Evolutionary conservation across 169 alveolate species (phyloP), one percentile per base, ranked within the genome.

Genomic region (Plasmodium coatneyi): DNA sequence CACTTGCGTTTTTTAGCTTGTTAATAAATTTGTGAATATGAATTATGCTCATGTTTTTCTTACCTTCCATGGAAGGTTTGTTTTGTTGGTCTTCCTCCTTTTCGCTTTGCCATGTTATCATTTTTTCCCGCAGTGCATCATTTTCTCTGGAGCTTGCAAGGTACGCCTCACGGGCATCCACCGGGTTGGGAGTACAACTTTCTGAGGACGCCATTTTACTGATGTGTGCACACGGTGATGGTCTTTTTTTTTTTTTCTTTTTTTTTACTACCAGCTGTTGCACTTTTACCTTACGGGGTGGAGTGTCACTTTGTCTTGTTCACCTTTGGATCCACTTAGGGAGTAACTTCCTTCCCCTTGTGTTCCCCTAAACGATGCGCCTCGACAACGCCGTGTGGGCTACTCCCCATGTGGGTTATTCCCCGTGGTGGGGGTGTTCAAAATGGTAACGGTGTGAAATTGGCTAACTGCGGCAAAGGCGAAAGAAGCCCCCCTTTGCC

Each of bases 1-100:
- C 81, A 78, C 52, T 87, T 36, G 94, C 46, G 34, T 80, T 87
- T 80, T 87, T 87, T 60, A 87, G 16, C 81, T 71, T 78, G 71
- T 87, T 87, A 22, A 87, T 87, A 87, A 87, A 87, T 60, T 87
- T 87, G 43, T 87, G 94, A 78, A 87, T 87, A 16, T 87, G 78
- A 36, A n/a, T 87, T 22, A 87, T 52, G 49, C 90, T 87, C 90
- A 87, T 43, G 25, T 87, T 78, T 36, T 87, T 78, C 22, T 87
- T 87, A 34, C 22, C 72, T 36, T 32, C 71, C 2, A 30, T 34
- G 2, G 70, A 19, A 6, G 43, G 22, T 22, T 41, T 41, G 43
- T 56, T 76, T 32, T 36, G 49, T n/a, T 49, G 14, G 2, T 39
- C 80, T 7, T 5, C 22, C 22, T 72, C 60, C 46, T 56, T 22